A percentile compares a stretch with the other conserved stretches of the same genome.
Evolutionary conservation across 2,329 filamentous ascomycete genomes (phyloP).

Genomic region (Fusarium sp.): DNA sequence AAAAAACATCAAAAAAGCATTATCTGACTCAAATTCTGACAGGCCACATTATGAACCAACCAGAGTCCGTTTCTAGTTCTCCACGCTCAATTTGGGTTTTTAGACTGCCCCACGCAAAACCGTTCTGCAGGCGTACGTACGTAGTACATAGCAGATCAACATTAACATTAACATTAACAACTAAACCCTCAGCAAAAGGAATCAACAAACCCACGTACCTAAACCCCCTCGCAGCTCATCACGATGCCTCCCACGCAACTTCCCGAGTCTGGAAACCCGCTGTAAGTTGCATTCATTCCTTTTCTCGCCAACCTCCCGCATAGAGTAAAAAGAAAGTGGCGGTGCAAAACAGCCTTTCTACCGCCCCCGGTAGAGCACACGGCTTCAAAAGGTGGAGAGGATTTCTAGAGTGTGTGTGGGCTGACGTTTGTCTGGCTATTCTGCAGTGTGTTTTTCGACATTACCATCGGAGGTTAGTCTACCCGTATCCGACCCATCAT

Average conservation of each 20-base stretch:
- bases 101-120: constrained; percentile 32
- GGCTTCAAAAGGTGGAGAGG: constrained; percentile 28
- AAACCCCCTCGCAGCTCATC: background rate
- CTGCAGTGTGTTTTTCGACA: constrained; percentile 76
- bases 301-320: background rate
- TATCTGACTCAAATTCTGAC: background rate
- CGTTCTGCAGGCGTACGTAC: constrained; percentile 14
- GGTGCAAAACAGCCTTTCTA: constrained; percentile 19
- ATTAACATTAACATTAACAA: constrained; percentile 8
- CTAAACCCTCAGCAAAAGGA: constrained; percentile 12
- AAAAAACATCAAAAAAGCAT: background rate
- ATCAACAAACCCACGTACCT: background rate
- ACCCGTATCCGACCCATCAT: constrained; percentile 8
- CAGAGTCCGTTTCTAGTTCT: constrained; percentile 11
- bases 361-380: constrained; percentile 18
- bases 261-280: constrained; percentile 59
- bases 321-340: constrained; percentile 15
- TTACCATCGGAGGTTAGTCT: constrained; percentile 76
- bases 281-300: constrained; percentile 52
- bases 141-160: constrained; percentile 10
- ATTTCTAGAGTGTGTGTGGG: constrained; percentile 34
- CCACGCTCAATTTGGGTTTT: constrained; percentile 22
- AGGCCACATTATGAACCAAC: constrained; percentile 13
- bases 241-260: constrained; percentile 59
- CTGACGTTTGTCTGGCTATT: constrained; percentile 35